Evolutionary conservation across 176 grass and related monocot species (phyloP).

Genomic region (Raddia guianensis): DNA sequence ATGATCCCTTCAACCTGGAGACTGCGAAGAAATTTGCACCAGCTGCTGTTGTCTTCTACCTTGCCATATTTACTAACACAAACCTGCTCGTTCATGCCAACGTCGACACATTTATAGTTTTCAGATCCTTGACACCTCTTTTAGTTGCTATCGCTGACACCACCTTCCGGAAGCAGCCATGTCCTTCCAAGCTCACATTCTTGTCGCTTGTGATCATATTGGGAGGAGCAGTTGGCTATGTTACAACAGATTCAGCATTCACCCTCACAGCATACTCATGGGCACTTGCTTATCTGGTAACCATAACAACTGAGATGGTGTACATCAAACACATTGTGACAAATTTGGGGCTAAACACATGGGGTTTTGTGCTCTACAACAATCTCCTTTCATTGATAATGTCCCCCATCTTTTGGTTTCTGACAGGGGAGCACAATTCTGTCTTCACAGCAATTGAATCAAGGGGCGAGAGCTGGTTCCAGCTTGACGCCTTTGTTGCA

Average conservation of each 20-base stretch:
- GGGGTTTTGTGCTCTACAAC: constrained; percentile 88
- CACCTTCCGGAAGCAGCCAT: constrained; percentile 73
- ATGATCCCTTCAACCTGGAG: constrained; percentile 72
- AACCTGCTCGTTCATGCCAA: constrained; percentile 83
- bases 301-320: constrained; percentile 86
- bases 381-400: constrained; percentile 75
- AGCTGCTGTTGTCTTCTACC: constrained; percentile 76
- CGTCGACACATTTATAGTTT: constrained; percentile 86
- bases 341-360: constrained; percentile 71
- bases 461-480: constrained; percentile 52
- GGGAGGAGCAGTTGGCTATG: constrained; percentile 79
- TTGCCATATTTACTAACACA: constrained; percentile 95
- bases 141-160: constrained; percentile 88
- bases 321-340: constrained; percentile 92
- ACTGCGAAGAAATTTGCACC: constrained; percentile 83
- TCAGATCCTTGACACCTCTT: constrained; percentile 79
- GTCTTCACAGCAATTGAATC: constrained; percentile 45
- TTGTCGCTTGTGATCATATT: constrained; percentile 78
- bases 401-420: constrained; percentile 67
- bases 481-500: constrained; percentile 59
- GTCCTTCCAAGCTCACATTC: constrained; percentile 77
- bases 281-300: constrained; percentile 80
- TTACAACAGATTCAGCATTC: constrained; percentile 79
- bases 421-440: constrained; percentile 67
- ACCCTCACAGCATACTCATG: constrained; percentile 77